Conservation (phyloP, 148 eudicot species). For the Rhododendron ovatum region DNA sequence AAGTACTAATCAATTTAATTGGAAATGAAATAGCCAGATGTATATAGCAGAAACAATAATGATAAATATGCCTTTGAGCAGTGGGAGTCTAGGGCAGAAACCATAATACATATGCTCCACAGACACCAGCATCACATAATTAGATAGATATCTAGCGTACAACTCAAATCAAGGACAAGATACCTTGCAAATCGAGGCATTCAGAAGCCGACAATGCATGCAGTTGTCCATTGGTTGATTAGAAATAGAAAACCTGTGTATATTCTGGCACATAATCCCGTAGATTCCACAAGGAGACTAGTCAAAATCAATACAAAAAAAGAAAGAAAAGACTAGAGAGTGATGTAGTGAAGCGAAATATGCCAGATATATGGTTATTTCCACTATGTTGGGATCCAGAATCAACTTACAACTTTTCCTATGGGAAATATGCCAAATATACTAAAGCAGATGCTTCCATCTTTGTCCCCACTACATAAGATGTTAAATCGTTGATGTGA, state of each 20-base stretch:
- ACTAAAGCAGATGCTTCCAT: slow-evolving; percentile 83
- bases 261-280: slow-evolving; percentile 45
- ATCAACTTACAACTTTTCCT: slow-evolving; percentile 81
- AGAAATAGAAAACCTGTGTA: slow-evolving; percentile 46
- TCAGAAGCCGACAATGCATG: slow-evolving; percentile 35
- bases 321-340: not conserved
- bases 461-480: slow-evolving; percentile 83
- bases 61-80: not conserved
- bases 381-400: not conserved
- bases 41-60: not conserved
- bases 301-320: not conserved
- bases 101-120: not conserved
- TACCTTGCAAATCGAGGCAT: slow-evolving; percentile 81
- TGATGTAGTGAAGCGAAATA: not conserved
- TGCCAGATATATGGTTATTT: slow-evolving; percentile 7
- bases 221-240: slow-evolving; percentile 36
- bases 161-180: slow-evolving; percentile 8
- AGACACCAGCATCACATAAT: slow-evolving; percentile 6
- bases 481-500: slow-evolving; percentile 80
- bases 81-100: not conserved
- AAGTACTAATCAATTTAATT: not conserved
- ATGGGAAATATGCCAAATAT: slow-evolving; percentile 96
- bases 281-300: slow-evolving; percentile 9
- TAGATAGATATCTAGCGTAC: not conserved
- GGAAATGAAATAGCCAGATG: not conserved